A percentile compares a stretch with the other conserved stretches of the same genome.
Conservation (phyloP, 164 flowering plant species). For the Kalanchoe fedtschenkoi region DNA sequence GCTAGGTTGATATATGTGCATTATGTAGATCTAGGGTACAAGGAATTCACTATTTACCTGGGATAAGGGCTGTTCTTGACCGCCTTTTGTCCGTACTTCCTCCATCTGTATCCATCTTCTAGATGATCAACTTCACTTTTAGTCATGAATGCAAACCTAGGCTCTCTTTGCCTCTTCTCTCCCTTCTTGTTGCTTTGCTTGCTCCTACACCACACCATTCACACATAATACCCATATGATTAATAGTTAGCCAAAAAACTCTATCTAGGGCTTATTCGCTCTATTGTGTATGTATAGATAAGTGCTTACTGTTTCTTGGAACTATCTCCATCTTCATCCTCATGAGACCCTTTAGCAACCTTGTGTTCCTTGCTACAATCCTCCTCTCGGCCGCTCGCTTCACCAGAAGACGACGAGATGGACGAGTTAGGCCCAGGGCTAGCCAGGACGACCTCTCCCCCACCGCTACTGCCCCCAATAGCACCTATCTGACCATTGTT, state of each 20-base stretch:
- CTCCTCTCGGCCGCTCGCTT: neutral
- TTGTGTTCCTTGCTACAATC: conserved; percentile 1
- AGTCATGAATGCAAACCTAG: conserved; percentile 79
- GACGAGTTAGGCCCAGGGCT: conserved; percentile 2
- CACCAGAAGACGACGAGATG: neutral
- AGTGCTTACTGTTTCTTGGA: conserved; percentile 1
- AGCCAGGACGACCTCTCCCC: neutral
- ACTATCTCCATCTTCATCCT: neutral
- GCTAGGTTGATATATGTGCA: no score
- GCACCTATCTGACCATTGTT: neutral
- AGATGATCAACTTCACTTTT: conserved; percentile 89
- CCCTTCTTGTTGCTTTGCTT: conserved; percentile 50
- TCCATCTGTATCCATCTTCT: conserved; percentile 87
- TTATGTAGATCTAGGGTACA: neutral
- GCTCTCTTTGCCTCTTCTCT: conserved; percentile 47
- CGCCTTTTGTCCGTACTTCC: conserved; percentile 84
- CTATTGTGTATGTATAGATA: neutral
- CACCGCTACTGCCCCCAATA: neutral
- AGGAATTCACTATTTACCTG: conserved; percentile 24
- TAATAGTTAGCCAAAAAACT: neutral
- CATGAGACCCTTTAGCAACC: conserved; percentile 4
- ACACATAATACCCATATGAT: neutral
- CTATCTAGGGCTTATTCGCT: neutral
- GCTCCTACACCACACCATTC: conserved; percentile 13
- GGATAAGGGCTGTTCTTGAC: conserved; percentile 79